Percentiles rank a stretch among this genome's conserved stretches.
Evolutionary conservation across 176 grass and related monocot genomes (phyloP).

Genomic region (Triticum dicoccoides): DNA sequence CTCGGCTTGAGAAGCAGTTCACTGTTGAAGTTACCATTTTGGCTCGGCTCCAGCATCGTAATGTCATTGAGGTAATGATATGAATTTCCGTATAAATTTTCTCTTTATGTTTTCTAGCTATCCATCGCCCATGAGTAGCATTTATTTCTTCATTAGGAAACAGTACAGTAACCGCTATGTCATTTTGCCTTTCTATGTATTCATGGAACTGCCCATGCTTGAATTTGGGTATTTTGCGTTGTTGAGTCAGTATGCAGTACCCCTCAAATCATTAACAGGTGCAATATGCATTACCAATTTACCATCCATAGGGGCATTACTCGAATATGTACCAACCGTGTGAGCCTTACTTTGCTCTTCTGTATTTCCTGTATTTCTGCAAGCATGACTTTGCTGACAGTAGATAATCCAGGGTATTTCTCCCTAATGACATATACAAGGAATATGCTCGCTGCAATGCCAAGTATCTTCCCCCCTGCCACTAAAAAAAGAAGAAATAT

Average conservation of each 20-base stretch:
- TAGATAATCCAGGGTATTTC: not conserved
- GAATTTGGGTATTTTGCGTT: constrained; percentile 1
- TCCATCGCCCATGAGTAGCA: not conserved
- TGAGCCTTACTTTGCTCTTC: not conserved
- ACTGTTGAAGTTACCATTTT: constrained; percentile 83
- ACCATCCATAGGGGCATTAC: too few relatives aligned
- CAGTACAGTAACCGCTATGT: not conserved
- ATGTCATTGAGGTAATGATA: constrained; percentile 75
- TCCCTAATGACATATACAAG: not conserved
- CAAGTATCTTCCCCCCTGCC: not conserved
- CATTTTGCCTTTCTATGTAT: not conserved
- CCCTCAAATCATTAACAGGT: not conserved
- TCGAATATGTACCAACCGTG: too few relatives aligned
- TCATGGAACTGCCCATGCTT: constrained; percentile 9
- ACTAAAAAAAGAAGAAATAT: not conserved
- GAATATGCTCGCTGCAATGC: not conserved
- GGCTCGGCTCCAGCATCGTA: constrained; percentile 72
- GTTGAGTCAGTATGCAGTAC: not conserved
- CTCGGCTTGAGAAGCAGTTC: constrained; percentile 78
- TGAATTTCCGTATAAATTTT: not conserved
- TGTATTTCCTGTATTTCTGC: not conserved
- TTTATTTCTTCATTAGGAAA: not conserved
- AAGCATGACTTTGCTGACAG: not conserved
- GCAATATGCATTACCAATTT: not conserved
- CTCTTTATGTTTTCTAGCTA: not conserved